A percentile compares a stretch with the other conserved stretches of the same genome.
Conservation (phyloP, 805 yeast species). For the Dipodascopsis tothii region DNA sequence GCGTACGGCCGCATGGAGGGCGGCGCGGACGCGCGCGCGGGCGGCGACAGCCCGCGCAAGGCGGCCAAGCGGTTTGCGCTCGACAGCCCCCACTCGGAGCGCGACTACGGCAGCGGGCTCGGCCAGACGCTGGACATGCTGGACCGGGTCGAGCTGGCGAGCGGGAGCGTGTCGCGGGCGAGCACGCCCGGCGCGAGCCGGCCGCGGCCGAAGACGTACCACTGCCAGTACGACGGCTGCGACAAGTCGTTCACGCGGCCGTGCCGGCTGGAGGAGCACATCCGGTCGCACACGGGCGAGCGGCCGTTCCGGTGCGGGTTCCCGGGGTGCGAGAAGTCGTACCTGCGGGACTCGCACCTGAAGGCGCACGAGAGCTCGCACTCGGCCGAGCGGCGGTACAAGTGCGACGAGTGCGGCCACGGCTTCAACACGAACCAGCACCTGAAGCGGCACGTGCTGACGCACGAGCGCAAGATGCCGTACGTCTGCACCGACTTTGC, state of each 20-base stretch:
- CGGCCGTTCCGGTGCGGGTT: slow-evolving; percentile 62
- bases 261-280: slow-evolving; percentile 73
- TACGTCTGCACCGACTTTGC: slow-evolving; percentile 49
- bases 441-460: slow-evolving; percentile 68
- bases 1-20: background rate
- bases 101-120: no score
- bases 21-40: background rate
- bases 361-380: slow-evolving; percentile 51
- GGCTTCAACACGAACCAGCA: slow-evolving; percentile 80
- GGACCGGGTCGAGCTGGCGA: background rate
- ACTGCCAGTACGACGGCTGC: slow-evolving; percentile 62
- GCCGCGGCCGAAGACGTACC: slow-evolving; percentile 51
- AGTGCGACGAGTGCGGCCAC: slow-evolving; percentile 63
- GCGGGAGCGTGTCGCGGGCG: background rate
- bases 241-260: slow-evolving; percentile 74
- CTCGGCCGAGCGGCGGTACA: slow-evolving; percentile 14
- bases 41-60: background rate
- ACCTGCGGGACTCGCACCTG: slow-evolving; percentile 72
- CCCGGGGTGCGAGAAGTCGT: slow-evolving; percentile 53
- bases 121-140: no score
- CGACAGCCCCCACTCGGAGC: no score
- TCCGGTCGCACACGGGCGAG: slow-evolving; percentile 66
- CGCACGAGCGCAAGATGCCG: slow-evolving; percentile 55
- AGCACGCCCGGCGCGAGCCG: background rate
- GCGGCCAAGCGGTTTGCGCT: background rate